These are phyloP conservation scores for Chaetomium sp. DNA, from an alignment of 2,329 filamentous ascomycete species.

Conservation along the genomic window DNA sequence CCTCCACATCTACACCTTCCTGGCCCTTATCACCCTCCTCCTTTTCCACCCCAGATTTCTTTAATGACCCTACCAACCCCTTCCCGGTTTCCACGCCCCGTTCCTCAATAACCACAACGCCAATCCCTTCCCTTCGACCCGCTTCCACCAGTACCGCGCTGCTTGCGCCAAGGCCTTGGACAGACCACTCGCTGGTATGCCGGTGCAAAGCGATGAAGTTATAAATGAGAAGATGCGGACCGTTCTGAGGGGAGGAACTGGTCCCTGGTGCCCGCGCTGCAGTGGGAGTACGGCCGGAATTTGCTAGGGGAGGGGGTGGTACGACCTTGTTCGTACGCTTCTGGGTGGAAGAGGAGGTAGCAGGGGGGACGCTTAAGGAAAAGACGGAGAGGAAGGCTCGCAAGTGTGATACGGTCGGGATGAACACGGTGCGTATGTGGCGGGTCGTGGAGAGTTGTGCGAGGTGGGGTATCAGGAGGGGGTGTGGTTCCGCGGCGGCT, in stretches of 20 bases:
- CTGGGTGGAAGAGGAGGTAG: constrained; percentile 25
- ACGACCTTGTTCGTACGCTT: no score
- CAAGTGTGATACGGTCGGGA: constrained; percentile 68
- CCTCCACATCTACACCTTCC: constrained; percentile 17
- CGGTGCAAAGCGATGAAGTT: constrained; percentile 60
- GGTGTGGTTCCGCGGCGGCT: constrained; percentile 1
- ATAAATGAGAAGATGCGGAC: constrained; percentile 49
- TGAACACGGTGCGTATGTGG: constrained; percentile 64
- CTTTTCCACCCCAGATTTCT: not conserved
- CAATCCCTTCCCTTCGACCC: constrained; percentile 40
- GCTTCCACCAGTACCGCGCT: constrained; percentile 58
- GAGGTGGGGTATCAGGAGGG: constrained; percentile 58
- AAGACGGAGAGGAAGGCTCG: constrained; percentile 66
- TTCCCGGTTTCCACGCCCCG: not conserved
- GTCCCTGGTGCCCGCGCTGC: constrained; percentile 29
- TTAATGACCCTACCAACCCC: not conserved
- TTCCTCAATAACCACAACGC: constrained; percentile 41
- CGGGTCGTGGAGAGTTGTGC: constrained; percentile 62
- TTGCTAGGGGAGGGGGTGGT: not conserved
- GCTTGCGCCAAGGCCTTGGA: constrained; percentile 61
- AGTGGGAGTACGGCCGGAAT: not conserved
- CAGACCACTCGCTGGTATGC: constrained; percentile 66
- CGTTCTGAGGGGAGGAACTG: no score
- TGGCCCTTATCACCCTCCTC: no score
- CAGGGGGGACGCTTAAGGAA: constrained; percentile 20